Base-by-base conservation (phyloP, 208 protist species). In the Crithidia acanthocephali region DNA sequence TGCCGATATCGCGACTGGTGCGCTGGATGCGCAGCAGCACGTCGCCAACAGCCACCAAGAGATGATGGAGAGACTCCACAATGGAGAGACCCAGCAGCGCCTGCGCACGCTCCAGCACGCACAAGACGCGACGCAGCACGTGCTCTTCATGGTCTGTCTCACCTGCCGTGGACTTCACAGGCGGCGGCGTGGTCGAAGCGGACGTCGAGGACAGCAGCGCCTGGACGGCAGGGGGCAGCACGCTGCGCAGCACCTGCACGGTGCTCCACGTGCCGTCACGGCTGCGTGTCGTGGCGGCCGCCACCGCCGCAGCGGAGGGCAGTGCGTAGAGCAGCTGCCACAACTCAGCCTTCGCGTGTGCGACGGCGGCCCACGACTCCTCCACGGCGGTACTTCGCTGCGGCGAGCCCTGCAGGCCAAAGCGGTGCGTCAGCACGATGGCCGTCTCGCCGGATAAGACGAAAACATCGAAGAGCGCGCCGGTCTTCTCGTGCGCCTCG, bases 291-390 rank as follows among this genome's bases (percentile, higher is more conserved):
- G 56, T 11, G 1, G 60, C 42, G 2, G 51, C 33, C 8, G 37
- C 63, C 13, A 59, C 59, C 13, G 67, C 48, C 6, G 74, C 50
- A 0, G 74, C 60, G 20, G 74, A 37, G 48, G 67, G 66, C 45
- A 84, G 75, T 25, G 53, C 44, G 52, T 62, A 56, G 48, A 78
- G 57, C 16, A 82, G 63, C 18, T 30, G 66, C 63, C 59, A 76
- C 45, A 81, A 25, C 51, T 78, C 65, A 3, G 22, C 28, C 58
- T 63, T 62, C 20, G 74, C 68, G n/a, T 67, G 71, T 28, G 71
- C 66, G 27, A 74, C 48, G 23, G 57, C 67, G 4, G 81, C 75
- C 83, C 83, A 87, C n/a, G 70, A 55, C 23, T 80, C 83, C 61
- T 87, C 83, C n/a, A 87, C 23, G 18, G 42, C 65, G 47, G 10